Evolutionary conservation across 108 stramenopile genomes (phyloP), one percentile per base, ranked within the genome.

Genomic region (Cyclostephanos invisitatus): DNA sequence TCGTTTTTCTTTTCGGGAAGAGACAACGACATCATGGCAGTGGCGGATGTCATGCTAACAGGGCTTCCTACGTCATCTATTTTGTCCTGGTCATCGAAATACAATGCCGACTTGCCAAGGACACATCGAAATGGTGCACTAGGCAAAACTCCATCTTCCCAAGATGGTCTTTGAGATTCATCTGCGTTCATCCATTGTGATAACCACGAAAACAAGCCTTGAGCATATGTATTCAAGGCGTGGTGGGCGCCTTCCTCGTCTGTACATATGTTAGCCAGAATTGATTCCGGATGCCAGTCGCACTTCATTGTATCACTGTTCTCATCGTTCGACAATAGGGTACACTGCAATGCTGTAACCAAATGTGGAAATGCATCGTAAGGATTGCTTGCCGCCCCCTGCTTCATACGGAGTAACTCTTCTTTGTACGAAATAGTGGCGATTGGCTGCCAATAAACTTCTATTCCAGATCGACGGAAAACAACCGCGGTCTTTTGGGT

Each of bases 271-370:
- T 69, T 76, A 7, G 90, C 88, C 15, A 94, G 65, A 47, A 91
- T 71, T 20, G 87, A 82, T 62, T 94, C 93, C 6, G 93, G 90
- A 66, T 90, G 81, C 90, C 90, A 94, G 55, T 91, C 90, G 25
- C 86, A 83, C 15, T 84, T 51, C 32, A 87, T 60, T 37, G 2
- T 24, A 29, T 58, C 59, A 12, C 40, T 54, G 11, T 62, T 51
- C 58, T 89, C 90, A 50, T 89, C 89, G 48, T 81, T 85, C 27
- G 75, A 44, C 37, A 61, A 55, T 24, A 89, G 42, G 24, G 85
- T 36, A 66, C 63, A 81, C 10, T 72, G 72, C n/a, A 84, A 61
- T 11, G 84, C 77, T 28, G 81, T 61, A 18, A 70, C 67, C 47
- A 84, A 60, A 67, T 93, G 89, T 48, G 92, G 89, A 55, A 76